A percentile compares a stretch with the other conserved stretches of the same genome.
These are phyloP conservation scores for Amaranthus cruentus DNA, from an alignment of 148 eudicot species.

Conservation along the genomic window DNA sequence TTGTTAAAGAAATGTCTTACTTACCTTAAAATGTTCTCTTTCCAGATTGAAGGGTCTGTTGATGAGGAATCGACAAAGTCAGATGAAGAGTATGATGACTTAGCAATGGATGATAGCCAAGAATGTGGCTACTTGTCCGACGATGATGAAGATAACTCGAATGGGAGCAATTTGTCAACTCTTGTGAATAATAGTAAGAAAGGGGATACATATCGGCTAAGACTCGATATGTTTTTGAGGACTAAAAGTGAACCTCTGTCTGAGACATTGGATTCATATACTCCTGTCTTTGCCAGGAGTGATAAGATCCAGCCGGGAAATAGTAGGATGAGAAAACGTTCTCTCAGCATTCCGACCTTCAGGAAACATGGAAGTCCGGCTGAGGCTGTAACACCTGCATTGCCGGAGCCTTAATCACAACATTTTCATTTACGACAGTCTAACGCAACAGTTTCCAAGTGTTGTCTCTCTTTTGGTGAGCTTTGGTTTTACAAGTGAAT, in stretches of 20 bases:
- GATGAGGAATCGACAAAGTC: constrained; percentile 88
- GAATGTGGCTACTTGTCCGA: constrained; percentile 52
- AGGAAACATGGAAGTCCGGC: constrained; percentile 32
- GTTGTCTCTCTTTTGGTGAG: too few relatives aligned
- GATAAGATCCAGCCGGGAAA: constrained; percentile 33
- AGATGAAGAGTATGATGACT: constrained; percentile 87
- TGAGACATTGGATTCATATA: constrained; percentile 24
- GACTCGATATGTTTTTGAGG: constrained; percentile 46
- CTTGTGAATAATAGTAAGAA: constrained; percentile 19
- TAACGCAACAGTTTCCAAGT: not conserved
- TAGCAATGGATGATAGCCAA: constrained; percentile 69
- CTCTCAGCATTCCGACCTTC: constrained; percentile 58
- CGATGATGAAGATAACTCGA: constrained; percentile 34
- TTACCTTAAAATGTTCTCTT: not conserved
- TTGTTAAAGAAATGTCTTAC: not conserved
- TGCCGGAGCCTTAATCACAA: constrained; percentile 13
- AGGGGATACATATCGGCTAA: constrained; percentile 35
- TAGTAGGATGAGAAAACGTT: constrained; percentile 51
- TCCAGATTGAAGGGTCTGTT: constrained; percentile 90
- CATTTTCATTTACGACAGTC: not conserved
- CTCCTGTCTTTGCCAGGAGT: constrained; percentile 28
- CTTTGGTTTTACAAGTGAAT: not conserved
- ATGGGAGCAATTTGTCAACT: constrained; percentile 23
- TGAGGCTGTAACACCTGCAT: constrained; percentile 20
- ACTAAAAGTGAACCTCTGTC: constrained; percentile 42